Conservation (phyloP, 306 rosid species). For the Bauhinia variegata region DNA sequence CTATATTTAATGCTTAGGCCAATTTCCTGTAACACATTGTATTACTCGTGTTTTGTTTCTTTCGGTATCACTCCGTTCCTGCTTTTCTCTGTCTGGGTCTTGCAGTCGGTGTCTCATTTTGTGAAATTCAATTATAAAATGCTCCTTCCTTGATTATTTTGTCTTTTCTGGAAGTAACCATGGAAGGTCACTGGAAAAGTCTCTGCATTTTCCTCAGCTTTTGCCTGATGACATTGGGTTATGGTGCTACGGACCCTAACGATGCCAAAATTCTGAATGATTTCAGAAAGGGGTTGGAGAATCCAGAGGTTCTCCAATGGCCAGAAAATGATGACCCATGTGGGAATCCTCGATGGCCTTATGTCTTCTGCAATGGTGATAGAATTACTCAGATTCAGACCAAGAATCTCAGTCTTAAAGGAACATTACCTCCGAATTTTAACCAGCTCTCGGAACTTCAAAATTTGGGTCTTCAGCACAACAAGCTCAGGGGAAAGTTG, state of each 20-base stretch:
- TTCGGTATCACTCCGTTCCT: not conserved
- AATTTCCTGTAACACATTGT: not conserved
- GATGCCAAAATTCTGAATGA: constrained; percentile 71
- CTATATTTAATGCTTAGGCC: constrained; percentile 7
- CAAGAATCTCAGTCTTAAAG: constrained; percentile 65
- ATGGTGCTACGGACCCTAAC: constrained; percentile 56
- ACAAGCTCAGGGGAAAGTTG: constrained; percentile 63
- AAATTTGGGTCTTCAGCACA: constrained; percentile 80
- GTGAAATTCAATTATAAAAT: constrained; percentile 37
- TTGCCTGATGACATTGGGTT: constrained; percentile 39
- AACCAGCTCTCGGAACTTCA: constrained; percentile 71
- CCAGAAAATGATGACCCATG: constrained; percentile 79
- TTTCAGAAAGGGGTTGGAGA: constrained; percentile 70
- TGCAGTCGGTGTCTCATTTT: constrained; percentile 19
- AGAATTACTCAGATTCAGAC: constrained; percentile 83
- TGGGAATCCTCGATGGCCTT: constrained; percentile 77
- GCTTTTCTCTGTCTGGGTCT: constrained; percentile 32
- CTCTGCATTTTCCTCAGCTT: constrained; percentile 40
- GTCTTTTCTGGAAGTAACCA: constrained; percentile 24
- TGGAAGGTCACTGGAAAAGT: constrained; percentile 40
- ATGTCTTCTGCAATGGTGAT: constrained; percentile 61
- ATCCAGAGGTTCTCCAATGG: constrained; percentile 75
- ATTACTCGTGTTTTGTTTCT: constrained; percentile 9
- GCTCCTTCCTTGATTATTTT: constrained; percentile 20
- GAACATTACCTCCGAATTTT: constrained; percentile 66